Base-by-base conservation (phyloP, 2,329 filamentous ascomycete species). In the Talaromyces sp. region DNA sequence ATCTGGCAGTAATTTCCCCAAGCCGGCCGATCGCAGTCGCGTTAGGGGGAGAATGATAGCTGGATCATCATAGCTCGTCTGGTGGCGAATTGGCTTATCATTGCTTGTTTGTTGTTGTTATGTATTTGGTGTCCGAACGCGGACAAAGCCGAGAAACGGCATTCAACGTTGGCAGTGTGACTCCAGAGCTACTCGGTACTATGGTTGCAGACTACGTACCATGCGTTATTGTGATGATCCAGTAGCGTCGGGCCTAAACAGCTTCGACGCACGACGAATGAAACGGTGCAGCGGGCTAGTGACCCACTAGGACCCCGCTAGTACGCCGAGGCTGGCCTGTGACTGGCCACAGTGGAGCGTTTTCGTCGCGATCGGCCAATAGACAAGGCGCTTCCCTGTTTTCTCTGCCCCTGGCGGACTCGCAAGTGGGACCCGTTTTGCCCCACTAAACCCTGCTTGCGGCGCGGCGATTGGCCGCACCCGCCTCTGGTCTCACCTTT, bases 401-500 rank as follows among this genome's bases (percentile, higher is more conserved):
- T 62, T 51, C 23, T 14, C 42, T 51, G 34, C 58, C 58, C 44
- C 33, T 40, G 27, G 23, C 9, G 34, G 30, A 40, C 59, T 30
- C 30, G 18, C n/a, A 8, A 23, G 10, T 47, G 44, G 44, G 18
- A 8, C 44, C 4, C 3, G 1, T n/a, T n/a, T 9, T 1, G 6
- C 9, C 40, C 28, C 23, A 31, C 50, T 40, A n/a, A 34, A 5
- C 18, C 31, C 9, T 34, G 18, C 30, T 58, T 28, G 18, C 18
- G 36, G 40, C 44, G 4, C 57, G 18, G n/a, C 47, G 36, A 59
- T 62, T 62, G 61, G 61, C 33, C n/a, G 4, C 7, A 50, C 16
- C 42, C 42, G 5, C 27, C 23, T 47, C 53, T 59, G 61, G 61
- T 62, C 44, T 59, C 56, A 56, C 61, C 56, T 52, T 50, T 56